Base-by-base conservation (phyloP, 345 rosid species). In the Rhodomyrtus tomentosa region DNA sequence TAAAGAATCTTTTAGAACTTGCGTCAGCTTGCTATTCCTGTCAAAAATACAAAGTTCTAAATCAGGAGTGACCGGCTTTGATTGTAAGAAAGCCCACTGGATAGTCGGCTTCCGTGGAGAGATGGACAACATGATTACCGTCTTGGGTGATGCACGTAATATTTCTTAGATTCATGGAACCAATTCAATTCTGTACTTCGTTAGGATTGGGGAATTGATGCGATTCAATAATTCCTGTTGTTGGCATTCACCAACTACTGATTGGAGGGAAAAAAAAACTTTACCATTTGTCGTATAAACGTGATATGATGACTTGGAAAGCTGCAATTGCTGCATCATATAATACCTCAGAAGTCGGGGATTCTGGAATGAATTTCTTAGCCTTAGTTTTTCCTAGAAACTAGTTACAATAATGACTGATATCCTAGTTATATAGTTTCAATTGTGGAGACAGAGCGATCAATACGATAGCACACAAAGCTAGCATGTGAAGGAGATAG, bases 1-100 rank as follows among this genome's bases (percentile, higher is more conserved):
- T 10, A 95, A 89, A 38, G 97, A 95, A 89, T 95, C 98, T 89
- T 93, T 92, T 68, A 95, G 95, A 83, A 95, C 93, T 84, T 91
- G 96, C 16, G 98, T 94, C 88, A 95, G 92, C 94, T 93, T 95
- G 92, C 95, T 94, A 85, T 95, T 95, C 93, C 98, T 95, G 94
- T 87, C 85, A 86, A 88, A 73, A 82, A 73, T 36, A 85, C 82
- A 74, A 88, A 76, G 42, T 27, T 38, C 42, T 13, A 16, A 45
- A 82, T 84, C 76, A 55, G 36, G 32, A 25, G 18, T 1, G 76
- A 32, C 42, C 45, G 0, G 20, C 76, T 32, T 68, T 68, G 74
- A 62, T 62, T 62, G 7, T 62, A 68, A 68, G 76, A 68, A 68
- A 68, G 45, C 76, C 76, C 76, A 16, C 42, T 32, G 42, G 76